A percentile compares a stretch with the other conserved stretches of the same genome.
phyloP scores from a whole-genome alignment of 768 basidiomycete species.

The Sporobolomyces phaffii region DNA sequence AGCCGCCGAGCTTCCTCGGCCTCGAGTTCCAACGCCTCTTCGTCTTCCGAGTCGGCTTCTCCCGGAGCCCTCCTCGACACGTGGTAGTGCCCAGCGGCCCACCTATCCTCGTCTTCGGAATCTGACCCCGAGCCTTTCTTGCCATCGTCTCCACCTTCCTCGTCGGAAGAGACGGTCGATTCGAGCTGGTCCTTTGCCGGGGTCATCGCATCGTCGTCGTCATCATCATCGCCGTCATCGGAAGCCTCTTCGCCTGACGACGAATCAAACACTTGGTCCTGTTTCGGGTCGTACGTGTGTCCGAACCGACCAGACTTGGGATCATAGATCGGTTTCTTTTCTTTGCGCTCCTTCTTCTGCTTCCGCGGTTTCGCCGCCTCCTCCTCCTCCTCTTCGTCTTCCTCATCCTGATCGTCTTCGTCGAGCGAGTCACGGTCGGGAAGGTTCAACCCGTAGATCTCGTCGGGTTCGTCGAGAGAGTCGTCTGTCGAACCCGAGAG shows the following conservation, averaged over 20 bases:
- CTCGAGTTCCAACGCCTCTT: constrained; percentile 39
- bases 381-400: constrained; percentile 9
- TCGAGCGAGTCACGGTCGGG: not conserved
- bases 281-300: constrained; percentile 42
- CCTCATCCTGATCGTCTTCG: constrained; percentile 2
- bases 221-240: not conserved
- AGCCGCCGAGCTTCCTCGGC: constrained; percentile 38
- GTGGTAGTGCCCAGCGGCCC: constrained; percentile 35
- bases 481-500: not conserved
- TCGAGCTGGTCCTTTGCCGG: constrained; percentile 4
- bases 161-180: constrained; percentile 24
- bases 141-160: constrained; percentile 13
- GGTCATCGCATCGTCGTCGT: not conserved
- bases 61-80: constrained; percentile 30
- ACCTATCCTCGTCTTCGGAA: constrained; percentile 33
- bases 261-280: constrained; percentile 30
- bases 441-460: constrained; percentile 34
- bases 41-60: constrained; percentile 36
- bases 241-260: not conserved
- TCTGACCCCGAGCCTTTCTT: not conserved
- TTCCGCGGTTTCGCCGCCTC: constrained; percentile 21
- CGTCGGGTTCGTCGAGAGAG: constrained; percentile 29
- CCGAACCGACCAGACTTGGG: constrained; percentile 45
- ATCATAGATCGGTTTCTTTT: constrained; percentile 20
- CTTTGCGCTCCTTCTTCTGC: constrained; percentile 23